These are phyloP conservation scores for Cladorrhinum samala DNA, from an alignment of 495 filamentous ascomycete genomes.

Conservation along the genomic window DNA sequence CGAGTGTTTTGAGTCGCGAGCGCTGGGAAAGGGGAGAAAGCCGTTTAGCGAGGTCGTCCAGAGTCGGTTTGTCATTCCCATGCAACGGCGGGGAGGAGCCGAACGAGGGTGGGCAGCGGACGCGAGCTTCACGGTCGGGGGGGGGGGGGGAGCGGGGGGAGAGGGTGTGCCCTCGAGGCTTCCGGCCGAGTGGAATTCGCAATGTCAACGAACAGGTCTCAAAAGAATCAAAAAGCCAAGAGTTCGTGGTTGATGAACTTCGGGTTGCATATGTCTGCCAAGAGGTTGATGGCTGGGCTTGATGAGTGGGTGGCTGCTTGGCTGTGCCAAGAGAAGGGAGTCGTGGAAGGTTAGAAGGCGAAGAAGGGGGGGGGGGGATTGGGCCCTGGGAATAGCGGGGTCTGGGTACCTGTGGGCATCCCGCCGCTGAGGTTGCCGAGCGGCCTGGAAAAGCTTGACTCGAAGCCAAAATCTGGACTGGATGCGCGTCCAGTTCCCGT, in stretches of 20 bases:
- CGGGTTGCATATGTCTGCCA: constrained; percentile 33
- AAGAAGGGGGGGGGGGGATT: constrained; percentile 5
- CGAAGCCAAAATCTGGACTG: neutral
- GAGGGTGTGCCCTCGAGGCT: neutral
- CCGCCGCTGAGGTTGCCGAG: constrained; percentile 7
- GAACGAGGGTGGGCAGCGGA: no score
- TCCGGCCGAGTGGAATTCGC: constrained; percentile 1
- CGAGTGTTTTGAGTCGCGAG: no score
- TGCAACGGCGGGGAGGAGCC: no score
- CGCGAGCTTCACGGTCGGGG: neutral
- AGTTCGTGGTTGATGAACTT: constrained; percentile 26
- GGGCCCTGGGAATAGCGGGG: constrained; percentile 8
- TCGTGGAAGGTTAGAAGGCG: constrained; percentile 4
- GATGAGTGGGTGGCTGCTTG: constrained; percentile 26
- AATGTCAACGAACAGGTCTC: neutral
- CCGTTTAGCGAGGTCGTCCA: no score
- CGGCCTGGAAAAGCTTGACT: constrained; percentile 17
- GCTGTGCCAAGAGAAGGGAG: constrained; percentile 27
- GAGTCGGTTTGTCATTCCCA: no score
- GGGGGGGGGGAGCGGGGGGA: neutral
- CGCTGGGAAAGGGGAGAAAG: neutral
- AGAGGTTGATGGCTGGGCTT: constrained; percentile 16
- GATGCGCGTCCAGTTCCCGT: neutral
- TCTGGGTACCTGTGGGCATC: neutral
- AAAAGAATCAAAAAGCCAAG: constrained; percentile 19